Percentiles rank a stretch among this genome's conserved stretches.
Evolutionary conservation across 2,329 filamentous ascomycete species (phyloP).

Genomic region (Zymoseptoria passerinii): DNA sequence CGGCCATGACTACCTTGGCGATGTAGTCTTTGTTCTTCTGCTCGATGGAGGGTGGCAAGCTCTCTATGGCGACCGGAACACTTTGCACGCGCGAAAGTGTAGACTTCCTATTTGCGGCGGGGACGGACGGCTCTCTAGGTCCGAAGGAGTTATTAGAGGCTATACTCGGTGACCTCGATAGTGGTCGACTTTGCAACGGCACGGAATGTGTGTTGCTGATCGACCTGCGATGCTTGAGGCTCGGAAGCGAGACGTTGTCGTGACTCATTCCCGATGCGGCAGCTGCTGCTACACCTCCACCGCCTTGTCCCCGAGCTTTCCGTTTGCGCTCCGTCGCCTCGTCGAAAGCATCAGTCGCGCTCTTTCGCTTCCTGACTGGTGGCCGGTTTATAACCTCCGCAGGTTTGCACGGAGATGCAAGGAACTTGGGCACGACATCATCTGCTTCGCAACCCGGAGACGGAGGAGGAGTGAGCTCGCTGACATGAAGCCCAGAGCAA

Average conservation of each 20-base stretch:
- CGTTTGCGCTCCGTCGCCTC: slow-evolving; percentile 38
- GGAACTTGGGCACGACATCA: slow-evolving; percentile 17
- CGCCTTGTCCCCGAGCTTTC: slow-evolving; percentile 36
- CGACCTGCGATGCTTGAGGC: slow-evolving; percentile 27
- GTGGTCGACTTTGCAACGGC: slow-evolving; percentile 19
- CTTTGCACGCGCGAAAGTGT: slow-evolving; percentile 22
- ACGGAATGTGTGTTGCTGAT: slow-evolving; percentile 18
- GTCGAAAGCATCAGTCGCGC: slow-evolving; percentile 38
- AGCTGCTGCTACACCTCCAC: slow-evolving; percentile 37
- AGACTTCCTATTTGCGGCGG: slow-evolving; percentile 19
- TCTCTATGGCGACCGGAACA: slow-evolving; percentile 4
- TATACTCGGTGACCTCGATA: slow-evolving; percentile 27
- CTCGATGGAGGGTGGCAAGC: slow-evolving; percentile 13
- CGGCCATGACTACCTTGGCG: slow-evolving; percentile 44
- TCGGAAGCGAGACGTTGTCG: slow-evolving; percentile 19
- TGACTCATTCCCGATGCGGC: slow-evolving; percentile 28
- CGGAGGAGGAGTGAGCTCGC: slow-evolving; percentile 16
- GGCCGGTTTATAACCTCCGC: slow-evolving; percentile 19
- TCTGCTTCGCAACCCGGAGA: slow-evolving; percentile 17
- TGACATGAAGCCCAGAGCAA: slow-evolving; percentile 33
- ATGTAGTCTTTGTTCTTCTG: slow-evolving; percentile 42
- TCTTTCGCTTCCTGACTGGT: slow-evolving; percentile 35
- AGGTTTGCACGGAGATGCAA: slow-evolving; percentile 8
- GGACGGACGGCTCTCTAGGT: slow-evolving; percentile 13
- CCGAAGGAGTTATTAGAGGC: slow-evolving; percentile 16